Evolutionary conservation across 2,329 filamentous ascomycete genomes (phyloP).

Genomic region (Claviceps maximensis): DNA sequence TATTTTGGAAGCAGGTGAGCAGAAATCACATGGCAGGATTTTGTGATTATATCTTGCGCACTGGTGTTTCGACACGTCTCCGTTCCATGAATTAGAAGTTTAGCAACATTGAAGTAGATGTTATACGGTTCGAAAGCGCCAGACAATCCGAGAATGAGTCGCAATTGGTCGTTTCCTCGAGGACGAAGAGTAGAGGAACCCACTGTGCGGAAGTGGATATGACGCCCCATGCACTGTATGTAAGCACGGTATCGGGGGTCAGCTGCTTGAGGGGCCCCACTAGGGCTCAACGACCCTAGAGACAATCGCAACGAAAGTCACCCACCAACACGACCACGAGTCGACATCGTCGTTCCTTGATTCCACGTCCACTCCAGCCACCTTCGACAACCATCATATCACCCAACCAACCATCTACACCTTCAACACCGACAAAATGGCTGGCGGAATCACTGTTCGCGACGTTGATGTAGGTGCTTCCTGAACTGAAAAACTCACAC

Average conservation of each 20-base stretch:
- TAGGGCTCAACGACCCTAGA: constrained; percentile 24
- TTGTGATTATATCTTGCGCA: no score
- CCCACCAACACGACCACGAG: background rate
- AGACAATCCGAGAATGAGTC: no score
- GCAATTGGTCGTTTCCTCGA: no score
- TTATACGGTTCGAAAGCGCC: no score
- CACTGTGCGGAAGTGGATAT: no score
- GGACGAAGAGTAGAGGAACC: no score
- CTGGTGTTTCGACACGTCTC: no score
- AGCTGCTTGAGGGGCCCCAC: constrained; percentile 6
- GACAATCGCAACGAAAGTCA: constrained; percentile 9
- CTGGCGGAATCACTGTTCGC: constrained; percentile 67
- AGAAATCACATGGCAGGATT: no score
- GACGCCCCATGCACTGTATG: background rate
- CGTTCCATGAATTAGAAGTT: no score
- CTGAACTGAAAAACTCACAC: constrained; percentile 10
- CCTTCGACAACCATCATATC: constrained; percentile 11
- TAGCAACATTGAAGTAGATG: no score
- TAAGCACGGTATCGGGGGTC: constrained; percentile 11
- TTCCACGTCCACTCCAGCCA: constrained; percentile 14
- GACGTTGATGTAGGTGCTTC: constrained; percentile 64
- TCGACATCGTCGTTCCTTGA: background rate
- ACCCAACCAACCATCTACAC: constrained; percentile 6
- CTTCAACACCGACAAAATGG: constrained; percentile 55
- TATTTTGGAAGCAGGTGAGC: no score